Percentiles rank a stretch among this genome's conserved stretches.
These are phyloP conservation scores for Gymnopilus dilepis DNA, from an alignment of 768 basidiomycete genomes.

Conservation along the genomic window DNA sequence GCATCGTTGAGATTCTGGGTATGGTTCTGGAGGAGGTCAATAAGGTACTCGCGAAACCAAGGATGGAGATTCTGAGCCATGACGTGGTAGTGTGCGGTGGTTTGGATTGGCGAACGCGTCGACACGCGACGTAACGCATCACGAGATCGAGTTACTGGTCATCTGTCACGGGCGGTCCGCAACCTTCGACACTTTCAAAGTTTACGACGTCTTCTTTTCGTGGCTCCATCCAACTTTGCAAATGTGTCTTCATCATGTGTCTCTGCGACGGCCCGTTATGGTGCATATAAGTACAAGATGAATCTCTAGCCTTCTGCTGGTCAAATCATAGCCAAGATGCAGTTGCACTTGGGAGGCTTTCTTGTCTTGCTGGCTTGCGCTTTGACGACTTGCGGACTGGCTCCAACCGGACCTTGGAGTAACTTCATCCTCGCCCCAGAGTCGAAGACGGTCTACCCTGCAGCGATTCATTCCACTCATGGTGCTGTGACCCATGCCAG, in stretches of 20 bases:
- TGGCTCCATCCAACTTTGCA: not conserved
- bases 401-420: conserved; percentile 58
- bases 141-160: conserved; percentile 2
- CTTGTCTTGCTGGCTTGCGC: not conserved
- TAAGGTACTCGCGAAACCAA: conserved; percentile 65
- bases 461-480: conserved; percentile 40
- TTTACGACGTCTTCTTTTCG: not conserved
- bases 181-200: not conserved
- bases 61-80: conserved; percentile 48
- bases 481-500: conserved; percentile 41
- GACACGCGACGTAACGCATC: conserved; percentile 7
- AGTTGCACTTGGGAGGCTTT: not conserved
- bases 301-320: not conserved
- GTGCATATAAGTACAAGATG: not conserved
- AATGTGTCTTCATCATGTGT: conserved; percentile 3
- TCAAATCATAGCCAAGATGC: not conserved
- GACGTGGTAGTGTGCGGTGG: not conserved
- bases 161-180: conserved; percentile 3
- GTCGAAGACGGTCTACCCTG: conserved; percentile 51
- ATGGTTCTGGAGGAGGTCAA: conserved; percentile 52
- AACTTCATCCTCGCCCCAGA: conserved; percentile 54
- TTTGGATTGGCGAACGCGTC: not conserved
- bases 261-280: not conserved
- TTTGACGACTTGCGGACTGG: conserved; percentile 24
- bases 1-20: conserved; percentile 49